Percentiles rank a stretch among this genome's conserved stretches.
These are phyloP conservation scores for Glycyrrhiza uralensis DNA, from an alignment of 306 rosid genomes.

Conservation along the genomic window DNA sequence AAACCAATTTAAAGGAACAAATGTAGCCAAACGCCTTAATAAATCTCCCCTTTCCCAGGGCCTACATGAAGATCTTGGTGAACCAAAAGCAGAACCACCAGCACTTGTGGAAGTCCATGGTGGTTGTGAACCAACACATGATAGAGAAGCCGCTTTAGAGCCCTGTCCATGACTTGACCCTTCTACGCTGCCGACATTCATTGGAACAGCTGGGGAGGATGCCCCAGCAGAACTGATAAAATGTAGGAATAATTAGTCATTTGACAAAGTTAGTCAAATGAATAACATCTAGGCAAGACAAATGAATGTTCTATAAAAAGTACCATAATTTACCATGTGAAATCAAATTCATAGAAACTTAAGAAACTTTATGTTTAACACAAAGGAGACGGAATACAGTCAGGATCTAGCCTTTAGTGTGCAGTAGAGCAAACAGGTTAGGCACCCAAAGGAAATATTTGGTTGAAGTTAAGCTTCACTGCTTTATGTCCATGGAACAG, in stretches of 20 bases:
- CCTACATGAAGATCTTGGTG: constrained; percentile 77
- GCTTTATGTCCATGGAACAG: not conserved
- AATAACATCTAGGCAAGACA: constrained; percentile 2
- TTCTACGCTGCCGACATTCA: constrained; percentile 88
- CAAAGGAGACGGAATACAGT: not conserved
- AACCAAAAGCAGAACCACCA: constrained; percentile 78
- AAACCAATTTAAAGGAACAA: constrained; percentile 78
- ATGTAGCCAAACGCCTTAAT: constrained; percentile 90
- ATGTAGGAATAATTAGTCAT: constrained; percentile 24
- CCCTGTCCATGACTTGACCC: constrained; percentile 85
- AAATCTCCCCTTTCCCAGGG: constrained; percentile 99
- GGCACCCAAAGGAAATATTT: not conserved
- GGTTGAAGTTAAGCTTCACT: not conserved
- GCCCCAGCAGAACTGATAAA: constrained; percentile 94
- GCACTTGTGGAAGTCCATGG: constrained; percentile 82
- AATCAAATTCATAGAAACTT: not conserved
- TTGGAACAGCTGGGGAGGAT: constrained; percentile 83
- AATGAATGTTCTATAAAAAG: constrained; percentile 2
- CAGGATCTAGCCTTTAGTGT: not conserved
- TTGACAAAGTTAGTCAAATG: not conserved
- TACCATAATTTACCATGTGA: not conserved
- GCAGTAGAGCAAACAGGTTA: not conserved
- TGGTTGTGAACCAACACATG: constrained; percentile 93
- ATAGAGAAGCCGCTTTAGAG: constrained; percentile 92
- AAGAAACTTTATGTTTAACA: not conserved